phyloP scores from a whole-genome alignment of 2,329 filamentous ascomycete species.

The Delphinella strobiligena region DNA sequence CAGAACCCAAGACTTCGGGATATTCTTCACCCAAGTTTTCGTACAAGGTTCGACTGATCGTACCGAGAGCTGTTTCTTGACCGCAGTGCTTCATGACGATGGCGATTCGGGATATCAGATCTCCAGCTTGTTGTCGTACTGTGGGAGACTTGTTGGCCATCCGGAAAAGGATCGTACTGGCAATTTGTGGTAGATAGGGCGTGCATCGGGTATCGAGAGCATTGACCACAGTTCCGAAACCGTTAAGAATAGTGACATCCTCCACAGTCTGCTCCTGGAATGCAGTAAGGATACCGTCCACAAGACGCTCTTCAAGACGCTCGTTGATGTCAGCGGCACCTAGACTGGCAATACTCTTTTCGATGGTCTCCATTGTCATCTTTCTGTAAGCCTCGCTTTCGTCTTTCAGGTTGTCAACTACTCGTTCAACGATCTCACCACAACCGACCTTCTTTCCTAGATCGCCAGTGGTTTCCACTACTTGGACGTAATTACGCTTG shows the following conservation, averaged over 20 bases:
- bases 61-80: slow-evolving; percentile 90
- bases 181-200: slow-evolving; percentile 91
- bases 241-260: slow-evolving; percentile 91
- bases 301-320: slow-evolving; percentile 80
- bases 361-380: slow-evolving; percentile 97
- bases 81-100: slow-evolving; percentile 99
- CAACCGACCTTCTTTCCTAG: slow-evolving; percentile 96
- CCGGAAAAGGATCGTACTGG: slow-evolving; percentile 90
- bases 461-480: slow-evolving; percentile 95
- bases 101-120: slow-evolving; percentile 90
- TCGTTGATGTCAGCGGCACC: slow-evolving; percentile 91
- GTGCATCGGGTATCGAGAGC: slow-evolving; percentile 88
- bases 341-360: slow-evolving; percentile 87
- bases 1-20: slow-evolving; percentile 91
- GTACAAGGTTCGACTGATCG: slow-evolving; percentile 87
- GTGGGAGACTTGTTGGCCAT: slow-evolving; percentile 97
- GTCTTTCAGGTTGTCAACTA: slow-evolving; percentile 93
- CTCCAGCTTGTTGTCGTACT: slow-evolving; percentile 90
- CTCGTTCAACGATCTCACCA: slow-evolving; percentile 83
- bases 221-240: slow-evolving; percentile 95
- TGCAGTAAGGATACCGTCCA: slow-evolving; percentile 88
- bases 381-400: slow-evolving; percentile 96
- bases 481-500: slow-evolving; percentile 93
- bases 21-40: slow-evolving; percentile 98
- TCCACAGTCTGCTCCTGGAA: slow-evolving; percentile 98